Base-by-base conservation (phyloP, 2,329 filamentous ascomycete genomes). In the Neofusicoccum ribis region DNA sequence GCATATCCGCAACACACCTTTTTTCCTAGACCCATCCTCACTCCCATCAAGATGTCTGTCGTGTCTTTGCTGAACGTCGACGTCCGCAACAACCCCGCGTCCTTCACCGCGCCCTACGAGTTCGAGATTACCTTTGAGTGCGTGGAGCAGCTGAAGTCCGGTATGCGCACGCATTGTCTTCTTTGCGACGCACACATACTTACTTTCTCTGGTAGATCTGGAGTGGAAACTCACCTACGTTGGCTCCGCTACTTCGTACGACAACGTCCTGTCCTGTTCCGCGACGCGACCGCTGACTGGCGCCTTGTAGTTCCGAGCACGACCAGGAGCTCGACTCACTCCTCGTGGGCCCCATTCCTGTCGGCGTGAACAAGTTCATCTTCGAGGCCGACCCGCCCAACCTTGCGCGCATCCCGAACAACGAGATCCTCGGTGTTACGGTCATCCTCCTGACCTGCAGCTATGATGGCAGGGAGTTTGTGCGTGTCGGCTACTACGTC, bases 211-310 rank as follows among this genome's bases (percentile, higher is more conserved):
- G 43, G 39, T 73, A 96, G 95, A 99, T 81, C 89, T 99, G 68
- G 95, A 99, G 82, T 99, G 95, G 95, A 99, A 99, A 82, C 85
- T 99, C 73, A 99, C 93, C 78, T 99, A 99, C 73, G 95, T 99
- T 76, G 96, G 95, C 74, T 99, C 95, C 72, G 95, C 96, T 69
- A 98, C 94, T 65, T 97, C 92, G 91, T 96, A 85, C 83, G 91
- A 85, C 17, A 23, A 17, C 23, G 9, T 2, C 52, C 37, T 43
- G 20, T 44, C 46, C 65, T 15, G 37, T 64, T 59, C 52, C 60
- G 65, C 8, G 11, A 65, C 61, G 62, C 66, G 65, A 50, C 65
- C 66, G 23, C 72, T 75, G 67, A 72, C 56, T 54, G 6, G 59
- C 12, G n/a, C 11, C 49, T n/a, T 31, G 20, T 14, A 96, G 92